Percentiles rank a stretch among this genome's conserved stretches.
phyloP scores from a whole-genome alignment of 306 rosid genomes.

The Cucurbita pepo region DNA sequence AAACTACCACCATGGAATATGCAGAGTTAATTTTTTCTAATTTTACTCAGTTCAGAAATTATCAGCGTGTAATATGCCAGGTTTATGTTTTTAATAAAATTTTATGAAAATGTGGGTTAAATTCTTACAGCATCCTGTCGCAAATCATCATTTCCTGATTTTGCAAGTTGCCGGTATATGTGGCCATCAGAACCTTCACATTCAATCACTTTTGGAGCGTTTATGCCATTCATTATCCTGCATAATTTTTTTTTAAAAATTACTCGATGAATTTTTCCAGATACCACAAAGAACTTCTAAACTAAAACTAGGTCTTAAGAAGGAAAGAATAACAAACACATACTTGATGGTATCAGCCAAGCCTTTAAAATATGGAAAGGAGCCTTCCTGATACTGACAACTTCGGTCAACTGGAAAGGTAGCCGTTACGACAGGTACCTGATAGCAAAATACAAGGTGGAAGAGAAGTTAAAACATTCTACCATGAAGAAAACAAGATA shows the following conservation, averaged over 20 bases:
- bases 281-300: background rate
- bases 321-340: background rate
- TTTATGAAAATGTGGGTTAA: background rate
- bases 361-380: slow-evolving; percentile 85
- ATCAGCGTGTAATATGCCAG: background rate
- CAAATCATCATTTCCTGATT: slow-evolving; percentile 93
- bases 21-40: background rate
- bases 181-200: slow-evolving; percentile 88
- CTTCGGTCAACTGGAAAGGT: slow-evolving; percentile 56
- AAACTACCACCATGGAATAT: too few relatives aligned
- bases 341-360: slow-evolving; percentile 61
- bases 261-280: background rate
- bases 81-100: background rate
- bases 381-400: slow-evolving; percentile 69
- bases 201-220: slow-evolving; percentile 92
- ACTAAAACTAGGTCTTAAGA: background rate
- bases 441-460: slow-evolving; percentile 13
- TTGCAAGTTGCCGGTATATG: slow-evolving; percentile 77
- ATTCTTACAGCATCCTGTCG: slow-evolving; percentile 85
- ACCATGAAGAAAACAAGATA: background rate
- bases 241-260: background rate
- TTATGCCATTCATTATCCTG: slow-evolving; percentile 91
- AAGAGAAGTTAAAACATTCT: background rate
- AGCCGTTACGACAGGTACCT: slow-evolving; percentile 98
- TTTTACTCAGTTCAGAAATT: background rate